These are phyloP conservation scores for Asterophora lycoperdoides DNA, from an alignment of 768 basidiomycete genomes.

Conservation along the genomic window DNA sequence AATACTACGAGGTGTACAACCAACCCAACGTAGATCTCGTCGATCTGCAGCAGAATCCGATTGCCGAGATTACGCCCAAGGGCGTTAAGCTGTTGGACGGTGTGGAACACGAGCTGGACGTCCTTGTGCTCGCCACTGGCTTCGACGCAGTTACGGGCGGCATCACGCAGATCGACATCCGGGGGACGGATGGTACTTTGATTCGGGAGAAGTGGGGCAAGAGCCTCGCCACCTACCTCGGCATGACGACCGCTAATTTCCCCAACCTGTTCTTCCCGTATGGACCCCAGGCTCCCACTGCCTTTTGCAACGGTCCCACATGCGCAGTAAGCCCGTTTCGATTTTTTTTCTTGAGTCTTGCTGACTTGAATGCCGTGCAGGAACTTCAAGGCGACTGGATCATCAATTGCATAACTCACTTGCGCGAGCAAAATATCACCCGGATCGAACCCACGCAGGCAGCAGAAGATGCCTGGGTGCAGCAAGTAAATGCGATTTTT, in stretches of 20 bases:
- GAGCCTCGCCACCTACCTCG: constrained; percentile 20
- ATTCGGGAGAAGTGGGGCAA: constrained; percentile 22
- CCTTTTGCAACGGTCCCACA: constrained; percentile 24
- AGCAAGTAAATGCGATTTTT: constrained; percentile 13
- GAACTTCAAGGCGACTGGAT: constrained; percentile 25
- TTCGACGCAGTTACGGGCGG: constrained; percentile 23
- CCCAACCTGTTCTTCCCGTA: constrained; percentile 26
- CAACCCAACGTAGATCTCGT: constrained; percentile 21
- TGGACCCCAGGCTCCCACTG: constrained; percentile 24
- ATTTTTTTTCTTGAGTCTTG: not conserved
- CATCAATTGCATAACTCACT: constrained; percentile 16
- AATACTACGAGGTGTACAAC: constrained; percentile 23
- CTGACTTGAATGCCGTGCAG: constrained; percentile 4
- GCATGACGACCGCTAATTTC: constrained; percentile 17
- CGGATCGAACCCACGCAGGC: constrained; percentile 11
- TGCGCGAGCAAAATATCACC: constrained; percentile 11
- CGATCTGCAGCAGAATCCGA: constrained; percentile 19
- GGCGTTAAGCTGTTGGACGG: constrained; percentile 20
- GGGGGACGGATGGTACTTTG: constrained; percentile 15
- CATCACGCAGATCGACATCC: constrained; percentile 20
- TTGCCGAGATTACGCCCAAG: constrained; percentile 17
- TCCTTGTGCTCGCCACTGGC: constrained; percentile 22
- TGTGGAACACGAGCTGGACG: constrained; percentile 18
- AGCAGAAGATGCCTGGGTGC: constrained; percentile 12
- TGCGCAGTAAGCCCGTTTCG: constrained; percentile 17